A percentile compares a stretch with the other conserved stretches of the same genome.
Conservation (phyloP, 192 early-diverging fungal species). For the Umbelopsis sp. region DNA sequence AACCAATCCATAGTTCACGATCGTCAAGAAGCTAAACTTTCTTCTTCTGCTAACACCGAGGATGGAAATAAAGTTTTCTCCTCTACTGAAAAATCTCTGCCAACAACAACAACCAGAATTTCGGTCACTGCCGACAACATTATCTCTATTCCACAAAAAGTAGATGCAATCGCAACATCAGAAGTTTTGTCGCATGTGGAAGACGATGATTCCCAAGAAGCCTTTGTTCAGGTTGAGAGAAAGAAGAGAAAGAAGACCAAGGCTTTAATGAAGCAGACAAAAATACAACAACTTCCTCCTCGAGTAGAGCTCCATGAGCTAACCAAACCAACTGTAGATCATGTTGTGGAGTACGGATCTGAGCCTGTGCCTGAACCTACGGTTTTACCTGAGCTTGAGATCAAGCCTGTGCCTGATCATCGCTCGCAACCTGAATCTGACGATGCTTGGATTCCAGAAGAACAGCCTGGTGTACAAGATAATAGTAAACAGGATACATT, state of each 20-base stretch:
- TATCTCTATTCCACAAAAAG: background rate
- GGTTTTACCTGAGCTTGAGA: background rate
- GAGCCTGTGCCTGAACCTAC: too few relatives aligned
- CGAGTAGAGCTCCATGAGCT: background rate
- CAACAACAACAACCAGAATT: too few relatives aligned
- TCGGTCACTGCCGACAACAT: too few relatives aligned
- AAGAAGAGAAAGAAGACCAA: conserved; percentile 17
- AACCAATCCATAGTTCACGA: background rate
- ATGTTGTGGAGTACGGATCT: background rate
- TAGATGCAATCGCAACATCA: background rate
- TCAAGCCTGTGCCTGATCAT: background rate
- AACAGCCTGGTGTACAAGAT: background rate
- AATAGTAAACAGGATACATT: background rate
- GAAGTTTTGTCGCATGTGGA: background rate
- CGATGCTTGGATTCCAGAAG: too few relatives aligned
- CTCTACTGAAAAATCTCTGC: background rate
- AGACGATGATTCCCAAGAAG: background rate
- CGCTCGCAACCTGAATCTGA: background rate
- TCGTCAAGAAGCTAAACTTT: background rate
- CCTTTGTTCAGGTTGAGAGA: conserved; percentile 1
- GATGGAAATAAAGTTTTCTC: background rate
- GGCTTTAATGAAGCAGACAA: background rate
- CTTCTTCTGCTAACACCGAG: background rate
- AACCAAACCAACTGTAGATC: background rate
- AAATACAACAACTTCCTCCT: background rate